These are phyloP conservation scores for Evansstolkia leycettana DNA, from an alignment of 495 filamentous ascomycete genomes.

Conservation along the genomic window DNA sequence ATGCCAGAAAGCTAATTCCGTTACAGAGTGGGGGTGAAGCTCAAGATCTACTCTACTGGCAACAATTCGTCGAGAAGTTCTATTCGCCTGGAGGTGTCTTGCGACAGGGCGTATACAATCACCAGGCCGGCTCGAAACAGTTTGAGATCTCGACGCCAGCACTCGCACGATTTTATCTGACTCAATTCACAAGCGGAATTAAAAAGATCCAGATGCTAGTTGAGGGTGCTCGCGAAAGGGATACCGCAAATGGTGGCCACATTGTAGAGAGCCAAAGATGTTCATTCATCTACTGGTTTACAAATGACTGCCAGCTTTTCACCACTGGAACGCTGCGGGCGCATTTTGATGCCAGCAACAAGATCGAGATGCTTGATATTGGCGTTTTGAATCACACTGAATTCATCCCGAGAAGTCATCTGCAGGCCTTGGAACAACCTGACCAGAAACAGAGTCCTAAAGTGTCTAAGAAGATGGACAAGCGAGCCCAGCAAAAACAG, in stretches of 20 bases:
- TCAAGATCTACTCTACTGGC: slow-evolving; percentile 60
- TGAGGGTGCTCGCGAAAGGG: slow-evolving; percentile 41
- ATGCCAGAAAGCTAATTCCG: slow-evolving; percentile 10
- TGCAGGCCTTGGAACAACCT: slow-evolving; percentile 36
- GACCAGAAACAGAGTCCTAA: slow-evolving; percentile 62
- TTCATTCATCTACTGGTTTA: slow-evolving; percentile 63
- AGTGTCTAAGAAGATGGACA: slow-evolving; percentile 43
- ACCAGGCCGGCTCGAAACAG: slow-evolving; percentile 45
- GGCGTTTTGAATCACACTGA: slow-evolving; percentile 51
- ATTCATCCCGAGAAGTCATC: slow-evolving; percentile 47
- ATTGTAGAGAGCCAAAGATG: slow-evolving; percentile 49
- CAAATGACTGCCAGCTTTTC: slow-evolving; percentile 59
- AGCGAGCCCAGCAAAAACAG: slow-evolving; percentile 46
- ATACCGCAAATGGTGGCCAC: slow-evolving; percentile 47
- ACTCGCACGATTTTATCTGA: slow-evolving; percentile 68
- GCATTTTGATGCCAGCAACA: slow-evolving; percentile 55
- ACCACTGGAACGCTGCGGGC: slow-evolving; percentile 48
- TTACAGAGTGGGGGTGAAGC: slow-evolving; percentile 40
- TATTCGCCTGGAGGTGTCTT: slow-evolving; percentile 62
- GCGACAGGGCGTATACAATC: slow-evolving; percentile 46
- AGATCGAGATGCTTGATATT: slow-evolving; percentile 62
- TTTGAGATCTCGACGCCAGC: slow-evolving; percentile 68
- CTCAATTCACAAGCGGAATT: slow-evolving; percentile 74
- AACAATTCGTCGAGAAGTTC: slow-evolving; percentile 59
- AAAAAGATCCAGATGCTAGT: slow-evolving; percentile 66